These are phyloP conservation scores for Bruguiera hainesii DNA, from an alignment of 441 rosid genomes.

Conservation along the genomic window DNA sequence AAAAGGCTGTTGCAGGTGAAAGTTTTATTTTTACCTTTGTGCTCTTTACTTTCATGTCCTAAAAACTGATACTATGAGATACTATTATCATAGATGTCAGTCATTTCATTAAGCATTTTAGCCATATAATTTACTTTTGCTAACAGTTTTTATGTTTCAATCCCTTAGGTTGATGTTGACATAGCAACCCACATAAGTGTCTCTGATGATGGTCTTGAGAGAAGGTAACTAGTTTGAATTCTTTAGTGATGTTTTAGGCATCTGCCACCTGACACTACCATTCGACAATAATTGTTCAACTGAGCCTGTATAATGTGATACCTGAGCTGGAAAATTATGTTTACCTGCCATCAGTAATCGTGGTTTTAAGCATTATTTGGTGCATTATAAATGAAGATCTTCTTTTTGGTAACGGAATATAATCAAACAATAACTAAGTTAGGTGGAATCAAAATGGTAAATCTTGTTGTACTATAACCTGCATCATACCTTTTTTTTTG, in stretches of 20 bases:
- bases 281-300: background rate
- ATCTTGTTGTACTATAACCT: too few species aligned
- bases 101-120: conserved; percentile 11
- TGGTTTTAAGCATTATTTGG: too few species aligned
- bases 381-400: too few species aligned
- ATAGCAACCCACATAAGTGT: conserved; percentile 74
- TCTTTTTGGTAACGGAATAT: too few species aligned
- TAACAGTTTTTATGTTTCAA: conserved; percentile 16
- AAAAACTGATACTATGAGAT: conserved; percentile 5
- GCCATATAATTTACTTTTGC: background rate
- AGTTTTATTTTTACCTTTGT: background rate
- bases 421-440: too few species aligned
- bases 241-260: conserved; percentile 4
- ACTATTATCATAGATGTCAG: background rate
- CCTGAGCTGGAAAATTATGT: too few species aligned
- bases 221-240: conserved; percentile 52
- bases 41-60: conserved; percentile 1
- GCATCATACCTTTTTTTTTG: too few species aligned
- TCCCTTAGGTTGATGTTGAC: conserved; percentile 85
- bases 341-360: too few species aligned
- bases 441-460: too few species aligned
- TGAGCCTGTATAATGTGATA: background rate
- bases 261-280: background rate
- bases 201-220: conserved; percentile 65
- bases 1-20: background rate